These are phyloP conservation scores for Xylaria sp. DNA, from an alignment of 2,329 filamentous ascomycete species.

Conservation along the genomic window DNA sequence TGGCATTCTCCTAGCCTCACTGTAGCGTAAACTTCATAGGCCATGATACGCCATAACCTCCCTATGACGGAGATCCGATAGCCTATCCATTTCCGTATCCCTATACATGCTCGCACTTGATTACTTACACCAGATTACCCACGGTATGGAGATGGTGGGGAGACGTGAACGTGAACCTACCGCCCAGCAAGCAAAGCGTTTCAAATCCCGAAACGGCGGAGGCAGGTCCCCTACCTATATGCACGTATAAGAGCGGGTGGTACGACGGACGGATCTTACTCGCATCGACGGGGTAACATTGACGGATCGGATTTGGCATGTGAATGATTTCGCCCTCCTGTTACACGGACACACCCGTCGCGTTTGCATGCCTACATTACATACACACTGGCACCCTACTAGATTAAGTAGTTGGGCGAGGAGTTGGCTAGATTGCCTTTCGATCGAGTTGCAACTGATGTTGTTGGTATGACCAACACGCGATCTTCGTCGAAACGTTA, in stretches of 20 bases:
- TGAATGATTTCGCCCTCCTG: conserved; percentile 13
- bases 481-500: neutral
- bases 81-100: neutral
- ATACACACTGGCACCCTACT: too few relatives aligned
- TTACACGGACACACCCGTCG: conserved; percentile 20
- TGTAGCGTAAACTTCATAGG: neutral
- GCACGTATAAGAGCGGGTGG: conserved; percentile 22
- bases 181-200: conserved; percentile 13
- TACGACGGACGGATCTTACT: conserved; percentile 30
- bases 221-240: conserved; percentile 30
- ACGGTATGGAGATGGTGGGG: conserved; percentile 1
- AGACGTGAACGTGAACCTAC: conserved; percentile 3
- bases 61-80: neutral
- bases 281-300: conserved; percentile 24
- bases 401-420: neutral
- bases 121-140: neutral
- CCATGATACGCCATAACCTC: neutral
- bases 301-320: conserved; percentile 20
- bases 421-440: neutral
- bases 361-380: neutral
- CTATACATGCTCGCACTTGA: neutral
- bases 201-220: conserved; percentile 39
- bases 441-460: neutral
- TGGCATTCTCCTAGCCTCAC: conserved; percentile 12
- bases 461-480: conserved; percentile 20